A percentile compares a stretch with the other conserved stretches of the same genome.
Evolutionary conservation across 2,329 filamentous ascomycete species (phyloP).

Genomic region (Lasiodiplodia gonubiensis): DNA sequence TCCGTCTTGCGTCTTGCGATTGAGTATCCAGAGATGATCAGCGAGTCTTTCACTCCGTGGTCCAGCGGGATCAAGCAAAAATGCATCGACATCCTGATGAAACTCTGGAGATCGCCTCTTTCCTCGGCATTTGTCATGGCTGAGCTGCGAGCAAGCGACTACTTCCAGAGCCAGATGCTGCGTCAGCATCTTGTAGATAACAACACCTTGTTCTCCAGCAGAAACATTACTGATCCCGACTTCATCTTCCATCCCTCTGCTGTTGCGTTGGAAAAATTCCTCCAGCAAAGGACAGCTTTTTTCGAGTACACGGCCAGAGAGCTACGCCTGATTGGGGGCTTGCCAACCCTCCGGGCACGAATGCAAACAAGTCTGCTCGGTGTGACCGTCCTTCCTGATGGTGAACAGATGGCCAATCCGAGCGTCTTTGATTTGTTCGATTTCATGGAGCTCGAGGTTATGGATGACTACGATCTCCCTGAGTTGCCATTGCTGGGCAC

Average conservation of each 20-base stretch:
- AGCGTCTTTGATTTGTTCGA: slow-evolving; percentile 93
- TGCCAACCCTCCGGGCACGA: slow-evolving; percentile 58
- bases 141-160: slow-evolving; percentile 79
- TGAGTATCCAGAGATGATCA: slow-evolving; percentile 64
- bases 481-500: slow-evolving; percentile 66
- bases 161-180: slow-evolving; percentile 78
- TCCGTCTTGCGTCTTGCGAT: slow-evolving; percentile 74
- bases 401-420: slow-evolving; percentile 69
- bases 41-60: slow-evolving; percentile 46
- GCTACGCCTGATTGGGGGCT: slow-evolving; percentile 74
- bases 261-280: slow-evolving; percentile 74
- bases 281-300: slow-evolving; percentile 75
- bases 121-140: slow-evolving; percentile 76
- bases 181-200: slow-evolving; percentile 73
- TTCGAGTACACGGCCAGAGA: slow-evolving; percentile 87
- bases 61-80: slow-evolving; percentile 50
- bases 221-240: slow-evolving; percentile 63
- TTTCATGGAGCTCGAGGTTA: slow-evolving; percentile 73
- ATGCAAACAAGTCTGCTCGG: slow-evolving; percentile 74
- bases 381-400: slow-evolving; percentile 69
- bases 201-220: slow-evolving; percentile 75
- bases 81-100: slow-evolving; percentile 68
- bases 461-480: slow-evolving; percentile 55
- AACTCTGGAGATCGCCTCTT: slow-evolving; percentile 82
- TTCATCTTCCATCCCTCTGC: slow-evolving; percentile 75